Conservation (phyloP, 768 basidiomycete genomes). For the Filobasidium floriforme region DNA sequence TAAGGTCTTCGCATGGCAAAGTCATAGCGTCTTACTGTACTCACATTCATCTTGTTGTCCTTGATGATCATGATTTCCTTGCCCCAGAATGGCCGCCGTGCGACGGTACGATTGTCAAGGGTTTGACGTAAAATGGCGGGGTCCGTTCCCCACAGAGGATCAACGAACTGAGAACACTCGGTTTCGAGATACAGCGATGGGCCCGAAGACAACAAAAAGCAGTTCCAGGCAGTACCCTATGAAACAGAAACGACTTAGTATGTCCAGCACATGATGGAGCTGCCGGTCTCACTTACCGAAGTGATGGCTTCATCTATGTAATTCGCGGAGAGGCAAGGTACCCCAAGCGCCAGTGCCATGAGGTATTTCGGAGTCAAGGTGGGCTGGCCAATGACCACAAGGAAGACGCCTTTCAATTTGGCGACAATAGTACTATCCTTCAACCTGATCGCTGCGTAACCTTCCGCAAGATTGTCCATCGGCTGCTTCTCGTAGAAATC, state of each 20-base stretch:
- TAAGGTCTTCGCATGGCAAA: constrained; percentile 33
- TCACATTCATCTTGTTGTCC: constrained; percentile 9
- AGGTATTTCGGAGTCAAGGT: constrained; percentile 68
- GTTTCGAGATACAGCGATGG: constrained; percentile 48
- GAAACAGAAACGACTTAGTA: neutral
- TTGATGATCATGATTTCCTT: constrained; percentile 6
- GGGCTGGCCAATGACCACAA: constrained; percentile 48
- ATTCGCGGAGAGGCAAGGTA: constrained; percentile 63
- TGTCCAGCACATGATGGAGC: constrained; percentile 7
- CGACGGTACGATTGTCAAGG: constrained; percentile 1
- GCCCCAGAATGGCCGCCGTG: constrained; percentile 13
- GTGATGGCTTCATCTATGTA: constrained; percentile 47
- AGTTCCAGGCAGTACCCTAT: constrained; percentile 53
- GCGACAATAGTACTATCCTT: neutral
- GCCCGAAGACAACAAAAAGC: constrained; percentile 56
- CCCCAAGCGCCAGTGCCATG: constrained; percentile 71
- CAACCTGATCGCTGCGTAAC: neutral
- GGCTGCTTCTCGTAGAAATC: neutral
- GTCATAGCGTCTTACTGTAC: too few relatives aligned
- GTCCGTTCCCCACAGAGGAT: constrained; percentile 51
- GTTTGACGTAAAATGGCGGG: constrained; percentile 1
- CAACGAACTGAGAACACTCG: constrained; percentile 51
- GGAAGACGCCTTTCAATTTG: constrained; percentile 29
- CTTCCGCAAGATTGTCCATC: neutral
- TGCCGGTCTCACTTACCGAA: constrained; percentile 9